These are phyloP conservation scores for Metschnikowia koreensis DNA, from an alignment of 805 yeast species.

Conservation along the genomic window DNA sequence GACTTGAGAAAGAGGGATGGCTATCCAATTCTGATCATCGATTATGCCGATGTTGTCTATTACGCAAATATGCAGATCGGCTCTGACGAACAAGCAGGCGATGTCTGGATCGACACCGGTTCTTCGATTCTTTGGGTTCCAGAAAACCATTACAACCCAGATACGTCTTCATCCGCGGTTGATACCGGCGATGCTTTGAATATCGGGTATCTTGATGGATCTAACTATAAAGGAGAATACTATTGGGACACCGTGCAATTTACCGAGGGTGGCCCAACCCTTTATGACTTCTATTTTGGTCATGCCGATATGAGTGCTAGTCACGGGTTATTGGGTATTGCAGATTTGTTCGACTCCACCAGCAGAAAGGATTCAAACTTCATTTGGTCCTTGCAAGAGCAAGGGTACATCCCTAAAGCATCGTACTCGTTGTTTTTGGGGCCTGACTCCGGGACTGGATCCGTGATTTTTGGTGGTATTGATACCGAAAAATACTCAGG, in stretches of 20 bases:
- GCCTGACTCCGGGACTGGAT: slow-evolving; percentile 27
- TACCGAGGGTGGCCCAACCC: not conserved
- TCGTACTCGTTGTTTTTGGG: slow-evolving; percentile 65
- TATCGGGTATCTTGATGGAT: slow-evolving; percentile 9
- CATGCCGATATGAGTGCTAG: not conserved
- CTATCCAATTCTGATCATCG: not conserved
- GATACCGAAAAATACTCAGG: slow-evolving; percentile 37
- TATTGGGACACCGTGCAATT: slow-evolving; percentile 9
- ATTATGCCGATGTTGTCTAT: slow-evolving; percentile 5
- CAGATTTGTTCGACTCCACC: slow-evolving; percentile 4
- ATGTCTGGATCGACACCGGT: slow-evolving; percentile 43
- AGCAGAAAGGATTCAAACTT: slow-evolving; percentile 40
- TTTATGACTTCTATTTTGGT: slow-evolving; percentile 13
- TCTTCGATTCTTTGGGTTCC: slow-evolving; percentile 43
- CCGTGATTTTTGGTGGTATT: slow-evolving; percentile 42
- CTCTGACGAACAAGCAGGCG: slow-evolving; percentile 15
- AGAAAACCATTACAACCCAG: not conserved
- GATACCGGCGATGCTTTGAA: slow-evolving; percentile 6
- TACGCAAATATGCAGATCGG: slow-evolving; percentile 12
- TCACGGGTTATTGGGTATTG: slow-evolving; percentile 13
- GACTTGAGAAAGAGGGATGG: not conserved
- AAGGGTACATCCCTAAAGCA: slow-evolving; percentile 53
- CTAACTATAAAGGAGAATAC: slow-evolving; percentile 6
- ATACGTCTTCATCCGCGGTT: not conserved
- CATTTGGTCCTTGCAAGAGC: slow-evolving; percentile 56